Evolutionary conservation across 2,329 filamentous ascomycete species (phyloP).

Genomic region (Pseudogymnoascus sp.): DNA sequence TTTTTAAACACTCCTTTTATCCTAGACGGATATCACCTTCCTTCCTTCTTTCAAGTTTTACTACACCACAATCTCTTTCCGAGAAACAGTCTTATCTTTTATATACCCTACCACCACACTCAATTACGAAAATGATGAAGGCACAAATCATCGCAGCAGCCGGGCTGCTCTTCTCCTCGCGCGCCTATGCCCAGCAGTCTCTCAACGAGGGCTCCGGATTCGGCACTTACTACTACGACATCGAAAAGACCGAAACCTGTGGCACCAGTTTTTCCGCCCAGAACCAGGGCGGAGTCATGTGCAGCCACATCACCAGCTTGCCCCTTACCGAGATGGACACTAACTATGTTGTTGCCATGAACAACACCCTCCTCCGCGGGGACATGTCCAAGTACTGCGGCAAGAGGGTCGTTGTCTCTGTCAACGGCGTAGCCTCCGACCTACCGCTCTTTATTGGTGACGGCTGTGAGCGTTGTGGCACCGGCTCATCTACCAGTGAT

Average conservation of each 20-base stretch:
- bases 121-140: slow-evolving; percentile 1
- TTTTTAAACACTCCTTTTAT: not conserved
- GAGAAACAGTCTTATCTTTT: not conserved
- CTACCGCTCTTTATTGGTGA: not conserved
- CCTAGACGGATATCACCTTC: not conserved
- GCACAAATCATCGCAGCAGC: not conserved
- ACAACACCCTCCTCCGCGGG: not conserved
- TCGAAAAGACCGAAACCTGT: not conserved
- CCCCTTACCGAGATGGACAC: not conserved
- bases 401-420: not conserved
- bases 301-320: not conserved
- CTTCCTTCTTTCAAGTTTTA: not conserved
- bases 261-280: not conserved
- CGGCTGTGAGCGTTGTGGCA: not conserved
- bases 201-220: not conserved
- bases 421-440: not conserved
- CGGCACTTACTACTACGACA: not conserved
- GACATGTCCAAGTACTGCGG: not conserved
- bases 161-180: not conserved
- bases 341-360: slow-evolving; percentile 1
- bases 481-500: not conserved
- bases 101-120: not conserved
- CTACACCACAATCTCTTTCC: not conserved
- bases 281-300: not conserved
- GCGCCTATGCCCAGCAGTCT: not conserved